Base-by-base conservation (phyloP, 495 filamentous ascomycete genomes). In the Penicillium arizonense region DNA sequence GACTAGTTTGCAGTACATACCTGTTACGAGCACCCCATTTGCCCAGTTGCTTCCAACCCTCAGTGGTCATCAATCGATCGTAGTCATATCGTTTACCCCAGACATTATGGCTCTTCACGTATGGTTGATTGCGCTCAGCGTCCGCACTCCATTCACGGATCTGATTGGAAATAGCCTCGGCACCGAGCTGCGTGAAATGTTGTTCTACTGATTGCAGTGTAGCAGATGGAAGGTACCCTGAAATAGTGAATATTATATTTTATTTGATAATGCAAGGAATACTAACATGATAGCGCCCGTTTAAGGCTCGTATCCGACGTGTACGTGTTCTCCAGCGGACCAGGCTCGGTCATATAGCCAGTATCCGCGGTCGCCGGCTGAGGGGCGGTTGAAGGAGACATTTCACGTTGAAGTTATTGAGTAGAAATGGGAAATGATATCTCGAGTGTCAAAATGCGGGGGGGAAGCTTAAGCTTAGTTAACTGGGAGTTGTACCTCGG, bases 371-470 rank as follows among this genome's bases (percentile, higher is more conserved):
- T 71, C 13, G 70, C 70, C 6, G 68, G 65, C 35, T 58, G 37
- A 1, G 56, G 37, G 14, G 48, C 36, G 3, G 38, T 81, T 57
- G 85, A 82, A 0, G 69, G 83, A 82, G 53, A 59, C 59, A 9
- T 26, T 24, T 36, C 6, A 37, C 2, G 26, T 12, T 5, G 16
- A 37, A 24, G 10, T 8, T 16, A 26, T 21, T 30, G 32, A 43
- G 2, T 2, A 26, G 10, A 9, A 21, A 24, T 24, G 4, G 10
- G 6, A 7, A 18, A 24, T 26, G 20, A 37, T 26, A 13, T 24
- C 23, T 30, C 5, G 28, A 10, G 9, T 30, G 28, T 30, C 28
- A 30, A 30, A 30, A 30, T 24, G 40, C 18, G 40, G 40, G 26
- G 40, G n/a, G 21, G n/a, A n/a, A n/a, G n/a, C n/a, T n/a, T n/a